phyloP scores from a whole-genome alignment of 768 basidiomycete genomes.

The Cystoderma amianthinum region DNA sequence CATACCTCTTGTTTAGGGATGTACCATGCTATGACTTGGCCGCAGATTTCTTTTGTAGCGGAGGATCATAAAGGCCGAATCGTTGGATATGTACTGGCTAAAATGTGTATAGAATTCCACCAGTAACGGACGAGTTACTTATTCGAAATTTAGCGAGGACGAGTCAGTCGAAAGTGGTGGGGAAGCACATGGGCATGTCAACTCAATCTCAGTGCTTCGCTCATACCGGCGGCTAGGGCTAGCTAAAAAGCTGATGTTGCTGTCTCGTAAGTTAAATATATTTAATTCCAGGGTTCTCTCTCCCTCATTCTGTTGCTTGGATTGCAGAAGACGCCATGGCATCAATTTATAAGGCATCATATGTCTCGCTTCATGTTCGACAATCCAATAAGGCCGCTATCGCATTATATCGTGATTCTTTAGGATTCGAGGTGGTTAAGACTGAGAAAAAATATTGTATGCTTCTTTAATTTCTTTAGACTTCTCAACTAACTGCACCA shows the following conservation, averaged over 20 bases:
- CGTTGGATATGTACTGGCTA: slow-evolving; percentile 93
- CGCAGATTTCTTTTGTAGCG: slow-evolving; percentile 88
- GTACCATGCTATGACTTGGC: slow-evolving; percentile 90
- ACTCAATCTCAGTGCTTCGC: slow-evolving; percentile 91
- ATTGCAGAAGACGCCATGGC: slow-evolving; percentile 87
- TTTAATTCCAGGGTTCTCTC: not conserved
- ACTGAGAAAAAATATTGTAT: slow-evolving; percentile 90
- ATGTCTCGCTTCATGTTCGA: slow-evolving; percentile 86
- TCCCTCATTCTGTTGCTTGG: not conserved
- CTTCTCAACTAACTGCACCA: slow-evolving; percentile 3
- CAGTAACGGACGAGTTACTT: not conserved
- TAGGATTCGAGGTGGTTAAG: slow-evolving; percentile 83
- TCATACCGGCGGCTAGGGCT: slow-evolving; percentile 88
- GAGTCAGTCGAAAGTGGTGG: slow-evolving; percentile 45
- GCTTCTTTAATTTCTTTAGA: slow-evolving; percentile 13
- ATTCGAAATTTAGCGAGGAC: slow-evolving; percentile 23
- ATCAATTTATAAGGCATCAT: slow-evolving; percentile 75
- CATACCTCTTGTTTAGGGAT: slow-evolving; percentile 49
- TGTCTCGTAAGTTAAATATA: slow-evolving; percentile 62
- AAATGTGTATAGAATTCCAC: slow-evolving; percentile 56
- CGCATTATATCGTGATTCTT: slow-evolving; percentile 77
- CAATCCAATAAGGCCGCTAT: slow-evolving; percentile 94
- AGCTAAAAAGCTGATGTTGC: slow-evolving; percentile 90
- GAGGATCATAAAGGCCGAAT: slow-evolving; percentile 85
- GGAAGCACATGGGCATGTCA: slow-evolving; percentile 84